Evolutionary conservation across 2,329 filamentous ascomycete species (phyloP), one percentile per base, ranked within the genome.

Genomic region (Penicillium sp.): DNA sequence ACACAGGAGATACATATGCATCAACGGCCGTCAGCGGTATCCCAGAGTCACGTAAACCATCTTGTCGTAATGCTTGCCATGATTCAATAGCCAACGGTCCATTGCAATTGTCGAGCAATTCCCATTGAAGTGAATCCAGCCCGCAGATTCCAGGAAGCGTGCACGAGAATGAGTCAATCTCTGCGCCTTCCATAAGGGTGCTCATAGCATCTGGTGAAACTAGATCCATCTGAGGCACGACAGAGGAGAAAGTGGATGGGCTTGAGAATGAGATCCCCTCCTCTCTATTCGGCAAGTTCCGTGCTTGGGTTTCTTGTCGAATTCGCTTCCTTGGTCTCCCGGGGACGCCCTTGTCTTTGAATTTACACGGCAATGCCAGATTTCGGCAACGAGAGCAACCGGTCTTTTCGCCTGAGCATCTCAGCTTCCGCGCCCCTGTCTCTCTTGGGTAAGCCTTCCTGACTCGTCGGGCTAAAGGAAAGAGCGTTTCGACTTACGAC

Each of bases 341-440:
- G 4, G 71, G 71, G 1, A 61, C 57, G 28, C 71, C 71, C 62
- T 71, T 70, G 25, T 71, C 68, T 42, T 71, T 63, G 58, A 71
- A 73, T 62, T 57, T 68, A 68, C 71, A 73, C 5, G 61, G 43
- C 40, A 73, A 51, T 22, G 60, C 63, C 14, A 72, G 40, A 33
- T 58, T 53, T 2, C 65, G 63, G 58, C 71, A 73, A 26, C 71
- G 63, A 33, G 68, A 67, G 54, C 71, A 73, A 16, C 71, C 71
- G 7, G 59, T 68, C 46, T 67, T 65, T 49, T 72, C 66, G 2
- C 70, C 71, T 25, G 71, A 72, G 64, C 71, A 73, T 63, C 64
- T 66, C 48, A 73, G 68, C 64, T 73, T 73, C 25, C 71, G 65
- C 2, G 65, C 51, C 28, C 71, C 71, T 70, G 26, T 42, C 1